Evolutionary conservation across 2,329 filamentous ascomycete genomes (phyloP).

Genomic region (Venturia oleaginea): DNA sequence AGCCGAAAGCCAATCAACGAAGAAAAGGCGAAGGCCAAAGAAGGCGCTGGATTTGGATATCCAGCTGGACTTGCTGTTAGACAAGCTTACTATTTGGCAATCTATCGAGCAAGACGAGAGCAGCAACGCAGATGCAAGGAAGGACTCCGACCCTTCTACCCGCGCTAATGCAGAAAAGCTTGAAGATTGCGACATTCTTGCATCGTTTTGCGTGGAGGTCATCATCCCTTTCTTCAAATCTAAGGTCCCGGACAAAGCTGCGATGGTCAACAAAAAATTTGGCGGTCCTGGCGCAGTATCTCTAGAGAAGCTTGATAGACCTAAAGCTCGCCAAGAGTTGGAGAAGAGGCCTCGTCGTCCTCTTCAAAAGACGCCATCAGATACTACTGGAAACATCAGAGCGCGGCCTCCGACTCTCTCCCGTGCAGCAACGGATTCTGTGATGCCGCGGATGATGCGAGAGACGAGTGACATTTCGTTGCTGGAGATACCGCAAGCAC

Average conservation of each 20-base stretch:
- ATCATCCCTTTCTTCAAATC: conserved; percentile 74
- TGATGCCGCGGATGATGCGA: conserved; percentile 55
- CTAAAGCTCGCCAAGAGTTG: conserved; percentile 32
- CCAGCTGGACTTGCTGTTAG: conserved; percentile 63
- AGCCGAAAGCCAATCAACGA: conserved; percentile 18
- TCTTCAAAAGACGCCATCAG: conserved; percentile 45
- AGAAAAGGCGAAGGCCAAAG: conserved; percentile 35
- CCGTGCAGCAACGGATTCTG: conserved; percentile 53
- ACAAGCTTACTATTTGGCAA: conserved; percentile 77
- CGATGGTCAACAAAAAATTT: conserved; percentile 63
- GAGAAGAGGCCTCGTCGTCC: conserved; percentile 38
- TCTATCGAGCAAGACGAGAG: conserved; percentile 57
- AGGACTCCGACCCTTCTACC: not conserved
- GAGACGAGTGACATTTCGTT: conserved; percentile 55
- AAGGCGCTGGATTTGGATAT: conserved; percentile 58
- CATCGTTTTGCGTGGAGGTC: conserved; percentile 71
- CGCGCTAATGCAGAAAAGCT: conserved; percentile 5
- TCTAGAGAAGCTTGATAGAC: conserved; percentile 39
- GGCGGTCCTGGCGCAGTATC: conserved; percentile 60
- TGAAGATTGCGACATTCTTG: conserved; percentile 48
- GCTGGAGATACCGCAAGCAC: conserved; percentile 36
- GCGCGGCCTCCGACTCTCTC: conserved; percentile 54
- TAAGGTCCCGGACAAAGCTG: conserved; percentile 62
- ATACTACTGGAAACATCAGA: conserved; percentile 24
- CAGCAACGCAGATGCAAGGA: conserved; percentile 19